These are phyloP conservation scores for Fraxinus quadrangulata DNA, from an alignment of 257 asterid species.

Conservation along the genomic window DNA sequence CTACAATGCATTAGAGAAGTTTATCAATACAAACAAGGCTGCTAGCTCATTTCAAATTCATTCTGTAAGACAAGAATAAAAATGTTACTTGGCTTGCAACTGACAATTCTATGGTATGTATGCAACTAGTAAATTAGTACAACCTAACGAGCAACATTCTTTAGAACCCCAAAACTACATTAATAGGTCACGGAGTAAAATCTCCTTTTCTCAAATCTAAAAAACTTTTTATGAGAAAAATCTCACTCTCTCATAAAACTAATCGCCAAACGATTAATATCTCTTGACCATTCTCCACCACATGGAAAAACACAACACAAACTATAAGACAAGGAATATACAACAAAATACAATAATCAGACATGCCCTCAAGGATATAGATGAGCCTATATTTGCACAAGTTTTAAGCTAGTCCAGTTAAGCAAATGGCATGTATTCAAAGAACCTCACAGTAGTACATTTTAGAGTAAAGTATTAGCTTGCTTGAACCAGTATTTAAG, in stretches of 20 bases:
- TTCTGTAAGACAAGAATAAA: background rate
- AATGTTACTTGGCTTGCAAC: background rate
- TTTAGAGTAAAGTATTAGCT: too few relatives aligned
- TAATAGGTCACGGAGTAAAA: background rate
- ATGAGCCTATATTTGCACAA: background rate
- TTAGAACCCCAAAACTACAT: background rate
- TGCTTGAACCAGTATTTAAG: too few relatives aligned
- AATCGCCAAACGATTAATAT: too few relatives aligned
- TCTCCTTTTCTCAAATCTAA: background rate
- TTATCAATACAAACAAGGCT: background rate
- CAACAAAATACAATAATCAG: background rate
- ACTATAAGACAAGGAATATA: background rate
- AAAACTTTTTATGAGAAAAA: too few relatives aligned
- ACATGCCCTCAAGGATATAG: background rate
- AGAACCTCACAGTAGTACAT: background rate
- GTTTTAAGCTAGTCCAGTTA: background rate
- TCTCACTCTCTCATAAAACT: too few relatives aligned
- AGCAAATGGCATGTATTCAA: background rate
- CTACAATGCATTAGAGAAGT: background rate
- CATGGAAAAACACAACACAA: background rate
- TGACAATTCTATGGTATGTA: background rate
- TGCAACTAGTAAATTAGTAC: background rate
- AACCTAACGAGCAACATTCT: background rate
- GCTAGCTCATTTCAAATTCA: background rate
- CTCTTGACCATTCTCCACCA: background rate